Base-by-base conservation (phyloP, 139 green algal genomes). In the Closterium sp. region DNA sequence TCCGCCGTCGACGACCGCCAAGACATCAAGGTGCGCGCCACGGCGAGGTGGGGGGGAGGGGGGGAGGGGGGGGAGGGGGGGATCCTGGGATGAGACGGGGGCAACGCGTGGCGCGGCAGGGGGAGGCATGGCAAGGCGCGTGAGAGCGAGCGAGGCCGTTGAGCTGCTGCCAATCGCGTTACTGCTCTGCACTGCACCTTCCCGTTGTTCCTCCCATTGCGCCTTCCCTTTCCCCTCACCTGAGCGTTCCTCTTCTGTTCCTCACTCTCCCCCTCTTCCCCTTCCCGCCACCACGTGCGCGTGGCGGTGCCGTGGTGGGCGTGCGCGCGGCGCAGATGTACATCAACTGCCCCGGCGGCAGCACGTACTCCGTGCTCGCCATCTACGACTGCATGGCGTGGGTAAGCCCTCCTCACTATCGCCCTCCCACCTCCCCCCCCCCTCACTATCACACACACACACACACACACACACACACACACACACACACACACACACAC, bases 321-420 rank as follows among this genome's bases (percentile, higher is more conserved):
- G 84, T 87, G 84, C 45, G 38, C 38, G 38, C 38, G 2, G 2
- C 2, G 22, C 91, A 94, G 91, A 92, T 99, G 31, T 99, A 99
- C 95, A 98, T 99, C 94, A 99, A 99, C 95, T 98, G 95, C 62
- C 85, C 92, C 92, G 93, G 93, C 4, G 93, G 93, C 30, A 94
- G 90, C 86, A 94, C 86, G 45, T 95, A 95, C 88, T 94, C 90
- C 38, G 32, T 95, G 30, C 93, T 95, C 19, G 90, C 91, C 50
- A 92, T 95, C 85, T 95, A 93, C 91, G 93, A 95, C 79, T 89
- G 79, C 42, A 95, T 95, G 89, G 22, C 92, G 0, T 94, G 89
- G 91, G 91, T 93, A 2, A 2, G 13, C 2, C 50, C 50, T 11
- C 50, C 50, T 4, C 50, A 24, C 17, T 73, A 73, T 10, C 50